Percentiles rank a stretch among this genome's conserved stretches.
Conservation (phyloP, 2,329 filamentous ascomycete species). For the Phialemoniopsis sp. region DNA sequence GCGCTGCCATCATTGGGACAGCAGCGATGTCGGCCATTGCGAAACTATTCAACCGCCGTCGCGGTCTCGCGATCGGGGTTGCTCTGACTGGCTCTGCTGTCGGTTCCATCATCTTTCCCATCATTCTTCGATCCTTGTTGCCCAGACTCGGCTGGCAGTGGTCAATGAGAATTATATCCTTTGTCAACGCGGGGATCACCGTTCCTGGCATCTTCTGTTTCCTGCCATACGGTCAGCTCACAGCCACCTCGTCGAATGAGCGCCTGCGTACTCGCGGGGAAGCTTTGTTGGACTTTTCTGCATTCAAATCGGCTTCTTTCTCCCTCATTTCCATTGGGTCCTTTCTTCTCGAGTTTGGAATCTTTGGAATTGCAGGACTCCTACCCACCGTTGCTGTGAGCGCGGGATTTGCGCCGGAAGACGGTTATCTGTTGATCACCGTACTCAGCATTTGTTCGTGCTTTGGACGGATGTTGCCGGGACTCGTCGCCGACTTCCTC, state of each 20-base stretch:
- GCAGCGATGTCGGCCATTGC: constrained; percentile 24
- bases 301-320: constrained; percentile 34
- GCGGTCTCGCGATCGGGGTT: constrained; percentile 18
- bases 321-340: constrained; percentile 33
- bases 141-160: constrained; percentile 25
- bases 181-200: constrained; percentile 19
- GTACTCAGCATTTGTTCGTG: constrained; percentile 36
- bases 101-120: constrained; percentile 24
- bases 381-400: constrained; percentile 39
- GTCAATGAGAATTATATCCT: constrained; percentile 25
- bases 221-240: constrained; percentile 22
- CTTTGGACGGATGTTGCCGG: constrained; percentile 38
- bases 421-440: constrained; percentile 37
- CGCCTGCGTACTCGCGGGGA: constrained; percentile 14
- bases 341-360: constrained; percentile 41
- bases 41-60: constrained; percentile 19
- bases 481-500: constrained; percentile 33
- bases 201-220: constrained; percentile 24
- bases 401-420: constrained; percentile 24
- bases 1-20: constrained; percentile 29
- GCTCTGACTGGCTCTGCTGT: constrained; percentile 14
- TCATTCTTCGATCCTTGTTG: constrained; percentile 23
- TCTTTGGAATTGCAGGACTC: constrained; percentile 41
- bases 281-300: constrained; percentile 29
- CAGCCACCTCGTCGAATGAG: too few species aligned